Conservation (phyloP, 345 rosid genomes). For the Erodium maritimum region DNA sequence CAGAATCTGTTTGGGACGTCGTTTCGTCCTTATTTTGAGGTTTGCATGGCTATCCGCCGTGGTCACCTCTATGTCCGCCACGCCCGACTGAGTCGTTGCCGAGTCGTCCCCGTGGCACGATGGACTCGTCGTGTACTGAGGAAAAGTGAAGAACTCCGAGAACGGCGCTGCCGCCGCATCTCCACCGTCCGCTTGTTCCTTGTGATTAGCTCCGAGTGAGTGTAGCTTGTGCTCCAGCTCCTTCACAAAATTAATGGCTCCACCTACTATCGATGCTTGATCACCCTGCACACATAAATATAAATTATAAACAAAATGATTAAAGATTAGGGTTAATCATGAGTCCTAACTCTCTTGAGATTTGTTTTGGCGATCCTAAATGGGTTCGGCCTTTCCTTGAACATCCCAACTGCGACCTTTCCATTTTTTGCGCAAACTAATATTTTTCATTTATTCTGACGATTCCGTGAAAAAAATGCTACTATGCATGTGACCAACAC, state of each 20-base stretch:
- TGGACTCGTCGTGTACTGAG: constrained; percentile 31
- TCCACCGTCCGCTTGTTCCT: constrained; percentile 14
- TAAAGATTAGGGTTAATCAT: too few relatives aligned
- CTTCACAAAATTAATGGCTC: constrained; percentile 42
- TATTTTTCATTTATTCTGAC: too few relatives aligned
- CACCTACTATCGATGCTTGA: constrained; percentile 42
- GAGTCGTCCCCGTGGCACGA: constrained; percentile 16
- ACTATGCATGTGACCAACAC: too few relatives aligned
- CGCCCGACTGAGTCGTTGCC: constrained; percentile 15
- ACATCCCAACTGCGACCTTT: too few relatives aligned
- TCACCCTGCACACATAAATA: constrained; percentile 34
- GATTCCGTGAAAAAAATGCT: too few relatives aligned
- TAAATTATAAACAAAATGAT: too few relatives aligned
- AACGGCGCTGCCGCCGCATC: constrained; percentile 21
- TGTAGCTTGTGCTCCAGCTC: constrained; percentile 32
- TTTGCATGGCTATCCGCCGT: constrained; percentile 79
- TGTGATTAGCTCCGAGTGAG: constrained; percentile 14
- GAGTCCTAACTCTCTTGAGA: too few relatives aligned
- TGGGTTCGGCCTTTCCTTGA: too few relatives aligned
- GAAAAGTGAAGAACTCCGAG: constrained; percentile 53
- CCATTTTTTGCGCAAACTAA: too few relatives aligned
- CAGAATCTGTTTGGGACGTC: constrained; percentile 58
- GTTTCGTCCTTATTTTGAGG: constrained; percentile 61
- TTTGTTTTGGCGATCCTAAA: too few relatives aligned
- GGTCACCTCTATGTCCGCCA: constrained; percentile 73